Evolutionary conservation across 2,329 filamentous ascomycete species (phyloP), one percentile per base, ranked within the genome.

Genomic region (Ascocoryne sarcoides): DNA sequence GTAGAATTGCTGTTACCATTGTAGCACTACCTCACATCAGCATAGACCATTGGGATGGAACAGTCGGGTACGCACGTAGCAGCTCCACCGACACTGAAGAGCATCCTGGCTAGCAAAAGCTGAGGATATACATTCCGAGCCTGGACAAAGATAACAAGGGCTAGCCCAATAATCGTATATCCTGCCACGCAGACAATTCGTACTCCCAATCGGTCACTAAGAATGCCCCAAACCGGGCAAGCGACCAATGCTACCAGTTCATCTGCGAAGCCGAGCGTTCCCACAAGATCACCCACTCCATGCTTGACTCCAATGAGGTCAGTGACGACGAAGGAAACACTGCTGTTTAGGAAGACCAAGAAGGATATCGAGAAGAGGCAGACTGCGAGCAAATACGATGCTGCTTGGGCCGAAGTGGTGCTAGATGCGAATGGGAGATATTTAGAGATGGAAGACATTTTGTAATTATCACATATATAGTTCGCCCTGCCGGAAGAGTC

Each of bases 1-100:
- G 92, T 17, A 98, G 70, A 33, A 94, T 87, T 3, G 92, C 92
- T 7, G 92, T 96, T 15, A 98, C 92, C 92, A 98, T 98, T 1
- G 92, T 96, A 10, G 88, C 75, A 4, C 74, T 78, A 40, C 9
- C 45, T 14, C 33, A 32, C 9, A 37, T 30, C n/a, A 42, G 20
- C 5, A 19, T 14, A 8, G 16, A 17, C 4, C 10, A 23, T 32
- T 9, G 12, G 30, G n/a, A 12, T 10, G 23, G 14, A 17, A 29
- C 5, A 19, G 12, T 19, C 2, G 4, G 10, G 20, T 21, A 60
- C 73, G 65, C 58, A 89, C 71, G 84, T 79, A 16, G 90, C 92
- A n/a, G 89, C 88, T 15, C 85, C 92, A 17, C 92, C 92, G 14
- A 95, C 54, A 50, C 89, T 92, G 63, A 98, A 98, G 40, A 93